Conservation (phyloP, 257 asterid species). For the Prunella vulgaris region DNA sequence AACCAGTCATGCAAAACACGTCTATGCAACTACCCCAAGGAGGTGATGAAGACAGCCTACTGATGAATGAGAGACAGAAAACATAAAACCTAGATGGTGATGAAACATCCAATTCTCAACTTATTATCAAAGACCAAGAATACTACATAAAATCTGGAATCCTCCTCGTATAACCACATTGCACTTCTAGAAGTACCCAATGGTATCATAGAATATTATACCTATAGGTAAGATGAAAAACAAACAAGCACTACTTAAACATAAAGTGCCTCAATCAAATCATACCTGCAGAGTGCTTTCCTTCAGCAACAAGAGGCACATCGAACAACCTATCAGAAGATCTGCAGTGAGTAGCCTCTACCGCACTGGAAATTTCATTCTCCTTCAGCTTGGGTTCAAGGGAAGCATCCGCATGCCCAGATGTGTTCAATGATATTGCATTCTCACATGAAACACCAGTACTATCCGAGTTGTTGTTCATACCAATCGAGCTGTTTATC, state of each 20-base stretch:
- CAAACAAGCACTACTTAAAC: neutral
- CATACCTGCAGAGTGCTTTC: conserved; percentile 54
- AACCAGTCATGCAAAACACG: neutral
- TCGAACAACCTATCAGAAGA: conserved; percentile 49
- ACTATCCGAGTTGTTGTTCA: conserved; percentile 41
- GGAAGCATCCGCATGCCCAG: conserved; percentile 36
- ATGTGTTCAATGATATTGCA: conserved; percentile 28
- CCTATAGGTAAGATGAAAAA: neutral
- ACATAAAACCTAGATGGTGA: neutral
- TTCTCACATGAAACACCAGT: conserved; percentile 44
- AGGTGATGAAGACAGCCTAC: neutral
- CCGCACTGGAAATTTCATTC: conserved; percentile 43
- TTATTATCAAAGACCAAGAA: neutral
- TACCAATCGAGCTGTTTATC: conserved; percentile 23
- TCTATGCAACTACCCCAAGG: neutral
- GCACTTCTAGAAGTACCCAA: too few relatives aligned
- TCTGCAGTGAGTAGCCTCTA: conserved; percentile 34
- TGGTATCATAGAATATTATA: too few relatives aligned
- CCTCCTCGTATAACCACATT: too few relatives aligned
- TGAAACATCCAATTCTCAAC: neutral
- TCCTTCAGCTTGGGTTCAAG: conserved; percentile 40
- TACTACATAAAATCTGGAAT: neutral
- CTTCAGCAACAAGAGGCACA: conserved; percentile 66
- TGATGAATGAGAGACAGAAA: neutral
- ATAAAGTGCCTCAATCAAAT: neutral